Evolutionary conservation across 352 stramenopile genomes (phyloP), one percentile per base, ranked within the genome.

Genomic region (Pythium guiyangense): DNA sequence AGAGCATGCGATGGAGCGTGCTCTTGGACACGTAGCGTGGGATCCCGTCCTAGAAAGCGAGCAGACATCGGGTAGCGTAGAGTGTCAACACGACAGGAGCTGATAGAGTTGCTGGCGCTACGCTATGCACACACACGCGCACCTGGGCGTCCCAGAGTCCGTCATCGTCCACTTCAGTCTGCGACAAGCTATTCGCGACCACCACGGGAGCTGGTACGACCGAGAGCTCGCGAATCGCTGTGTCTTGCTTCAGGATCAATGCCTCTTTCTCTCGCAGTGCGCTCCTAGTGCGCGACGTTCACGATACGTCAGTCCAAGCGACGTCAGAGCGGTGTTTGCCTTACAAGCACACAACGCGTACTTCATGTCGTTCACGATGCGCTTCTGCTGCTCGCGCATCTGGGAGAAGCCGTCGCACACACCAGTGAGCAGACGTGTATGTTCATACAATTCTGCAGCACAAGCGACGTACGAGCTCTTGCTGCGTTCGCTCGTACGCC

Each of bases 131-230:
- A 22, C 22, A 9, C 15, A 1, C 11, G 20, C 26, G 20, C 42
- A 84, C 76, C 65, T 85, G 71, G 22, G 69, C 63, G 52, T 90
- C 79, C 82, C 82, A 90, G 15, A 90, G 65, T 3, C 82, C 82
- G 56, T 92, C 79, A 50, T 88, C 79, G 39, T 86, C 68, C n/a
- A 88, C 75, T 57, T 77, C 62, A 0, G 79, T 90, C 60, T 90
- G 79, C 2, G 75, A 78, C 0, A 64, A 71, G 10, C 46, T 56
- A 0, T 59, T 70, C 4, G 61, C 54, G 6, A 61, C 55, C 2
- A 61, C 43, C 1, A 62, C 29, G 10, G 45, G 64, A 22, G 25
- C 62, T 22, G 40, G 50, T n/a, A 75, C 66, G 51, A 75, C 63
- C 2, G 67, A 69, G 14, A 89, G 54, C 37, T 82, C 66, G 10